Conservation (phyloP, 176 grass and related monocot species). For the Thinopyrum elongatum region DNA sequence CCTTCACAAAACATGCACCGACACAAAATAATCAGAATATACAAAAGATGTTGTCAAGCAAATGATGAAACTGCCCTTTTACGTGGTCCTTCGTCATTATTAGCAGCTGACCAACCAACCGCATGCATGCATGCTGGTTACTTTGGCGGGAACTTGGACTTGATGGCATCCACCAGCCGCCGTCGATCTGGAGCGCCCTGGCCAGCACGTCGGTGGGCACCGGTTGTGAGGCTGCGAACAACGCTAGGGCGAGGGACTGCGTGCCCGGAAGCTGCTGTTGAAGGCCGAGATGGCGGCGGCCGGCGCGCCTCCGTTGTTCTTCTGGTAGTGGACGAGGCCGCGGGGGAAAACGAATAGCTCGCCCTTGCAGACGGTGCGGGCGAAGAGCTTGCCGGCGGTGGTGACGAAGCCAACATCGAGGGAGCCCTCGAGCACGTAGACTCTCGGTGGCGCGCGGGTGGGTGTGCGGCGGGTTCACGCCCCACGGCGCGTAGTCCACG, state of each 20-base stretch:
- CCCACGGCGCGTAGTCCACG: neutral
- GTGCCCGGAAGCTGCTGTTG: conserved; percentile 71
- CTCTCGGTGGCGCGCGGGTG: neutral
- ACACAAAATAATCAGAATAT: neutral
- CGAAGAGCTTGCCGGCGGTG: neutral
- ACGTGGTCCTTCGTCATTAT: too few species aligned
- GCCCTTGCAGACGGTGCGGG: neutral
- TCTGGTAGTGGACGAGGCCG: neutral
- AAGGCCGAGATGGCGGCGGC: conserved; percentile 50
- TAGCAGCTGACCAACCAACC: neutral
- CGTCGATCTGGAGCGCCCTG: conserved; percentile 55
- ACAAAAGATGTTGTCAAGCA: too few species aligned
- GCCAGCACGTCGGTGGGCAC: conserved; percentile 50
- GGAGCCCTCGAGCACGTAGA: neutral
- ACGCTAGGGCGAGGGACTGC: conserved; percentile 27
- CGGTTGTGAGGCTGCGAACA: conserved; percentile 46
- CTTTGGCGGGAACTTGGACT: conserved; percentile 40
- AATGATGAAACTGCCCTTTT: too few species aligned
- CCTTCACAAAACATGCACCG: neutral
- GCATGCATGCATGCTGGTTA: neutral
- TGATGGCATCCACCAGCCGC: conserved; percentile 52
- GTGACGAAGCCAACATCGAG: neutral
- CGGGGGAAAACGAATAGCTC: neutral
- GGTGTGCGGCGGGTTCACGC: neutral
- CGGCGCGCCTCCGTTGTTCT: conserved; percentile 3